phyloP scores from a whole-genome alignment of 768 basidiomycete species.

The Lactifluus pinguis region DNA sequence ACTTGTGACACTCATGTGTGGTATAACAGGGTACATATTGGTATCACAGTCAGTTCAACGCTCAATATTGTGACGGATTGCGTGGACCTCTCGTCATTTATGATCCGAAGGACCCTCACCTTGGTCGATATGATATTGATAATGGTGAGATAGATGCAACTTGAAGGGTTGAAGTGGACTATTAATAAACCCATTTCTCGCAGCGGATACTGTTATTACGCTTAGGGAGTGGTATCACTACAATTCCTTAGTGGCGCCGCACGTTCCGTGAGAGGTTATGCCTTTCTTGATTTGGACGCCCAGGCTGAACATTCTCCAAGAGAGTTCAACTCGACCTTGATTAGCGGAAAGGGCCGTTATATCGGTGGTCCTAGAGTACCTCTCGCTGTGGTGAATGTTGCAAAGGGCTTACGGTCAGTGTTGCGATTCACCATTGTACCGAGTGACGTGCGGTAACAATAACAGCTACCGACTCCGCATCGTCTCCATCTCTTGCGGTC shows the following conservation, averaged over 20 bases:
- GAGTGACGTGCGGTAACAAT: slow-evolving; percentile 3
- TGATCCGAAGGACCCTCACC: slow-evolving; percentile 24
- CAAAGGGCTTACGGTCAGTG: slow-evolving; percentile 21
- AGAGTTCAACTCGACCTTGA: slow-evolving; percentile 34
- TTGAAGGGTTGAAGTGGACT: too few species aligned
- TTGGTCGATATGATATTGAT: slow-evolving; percentile 23
- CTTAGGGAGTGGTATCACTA: slow-evolving; percentile 23
- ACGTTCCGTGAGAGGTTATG: neutral
- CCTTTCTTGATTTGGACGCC: neutral
- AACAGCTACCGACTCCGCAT: too few species aligned
- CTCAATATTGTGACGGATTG: slow-evolving; percentile 32
- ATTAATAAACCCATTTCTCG: too few species aligned
- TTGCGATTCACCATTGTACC: neutral
- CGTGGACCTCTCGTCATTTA: slow-evolving; percentile 25
- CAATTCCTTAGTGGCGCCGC: neutral
- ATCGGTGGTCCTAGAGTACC: slow-evolving; percentile 31
- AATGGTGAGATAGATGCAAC: slow-evolving; percentile 18
- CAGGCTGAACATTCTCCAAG: neutral
- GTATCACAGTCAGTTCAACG: slow-evolving; percentile 31
- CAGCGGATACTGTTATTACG: slow-evolving; percentile 22
- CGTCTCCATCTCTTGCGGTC: slow-evolving; percentile 42
- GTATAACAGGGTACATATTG: slow-evolving; percentile 22
- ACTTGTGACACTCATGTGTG: neutral
- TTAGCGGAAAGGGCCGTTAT: slow-evolving; percentile 44
- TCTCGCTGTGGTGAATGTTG: slow-evolving; percentile 39